Evolutionary conservation across 495 filamentous ascomycete species (phyloP), one percentile per base, ranked within the genome.

Genomic region (Hyaloscypha finlandica): DNA sequence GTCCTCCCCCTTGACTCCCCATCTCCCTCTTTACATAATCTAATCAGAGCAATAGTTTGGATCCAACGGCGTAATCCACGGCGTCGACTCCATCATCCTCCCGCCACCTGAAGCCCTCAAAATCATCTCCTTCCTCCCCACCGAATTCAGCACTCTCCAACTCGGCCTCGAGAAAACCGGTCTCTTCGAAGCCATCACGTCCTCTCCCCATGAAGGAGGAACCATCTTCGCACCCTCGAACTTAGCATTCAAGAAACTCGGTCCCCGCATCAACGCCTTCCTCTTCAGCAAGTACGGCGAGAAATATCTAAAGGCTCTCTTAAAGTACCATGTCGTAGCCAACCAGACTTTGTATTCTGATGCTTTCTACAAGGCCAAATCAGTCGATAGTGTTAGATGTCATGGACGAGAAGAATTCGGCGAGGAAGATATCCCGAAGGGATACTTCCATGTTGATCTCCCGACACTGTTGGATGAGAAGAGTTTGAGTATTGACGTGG

Each of bases 331-430:
- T 73, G 76, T 94, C 68, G 89, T 93, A 1, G 81, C 81, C 6
- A 86, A 89, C 68, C 83, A 88, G 70, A 94, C 91, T 2, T 77
- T 97, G 3, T 97, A 96, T 76, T 90, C 89, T 22, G 94, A 97
- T 77, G 90, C 84, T 20, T 91, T 81, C 71, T 92, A 92, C 76
- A 81, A 82, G 12, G 55, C 48, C 11, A 63, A 73, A 30, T 22
- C 8, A 11, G 42, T 8, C 1, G 9, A 6, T 33, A 59, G 65
- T n/a, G 52, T 52, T 6, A 57, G 65, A 1, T 66, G 48, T 12
- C 56, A 70, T 4, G 61, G 20, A 12, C 67, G 64, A 0, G 61
- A 69, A 8, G 69, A 56, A 0, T 37, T 56, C 39, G 70, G 68
- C 6, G 59, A 57, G 52, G 48, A 19, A 8, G 55, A 59, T 45